Percentiles rank a stretch among this genome's conserved stretches.
phyloP scores from a whole-genome alignment of 257 asterid genomes.

The Osmanthus fragrans region DNA sequence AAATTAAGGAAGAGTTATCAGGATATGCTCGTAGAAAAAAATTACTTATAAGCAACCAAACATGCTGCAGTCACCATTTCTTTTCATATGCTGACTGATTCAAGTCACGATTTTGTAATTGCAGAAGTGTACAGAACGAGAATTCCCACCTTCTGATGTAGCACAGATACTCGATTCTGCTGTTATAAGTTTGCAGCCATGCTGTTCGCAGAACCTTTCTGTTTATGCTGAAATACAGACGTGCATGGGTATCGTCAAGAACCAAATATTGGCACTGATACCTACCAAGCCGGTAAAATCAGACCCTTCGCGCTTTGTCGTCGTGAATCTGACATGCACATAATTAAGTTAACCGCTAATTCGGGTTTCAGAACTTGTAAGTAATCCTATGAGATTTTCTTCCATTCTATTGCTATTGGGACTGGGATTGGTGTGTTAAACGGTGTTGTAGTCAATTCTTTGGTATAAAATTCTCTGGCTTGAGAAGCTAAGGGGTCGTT shows the following conservation, averaged over 20 bases:
- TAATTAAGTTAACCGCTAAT: conserved; percentile 27
- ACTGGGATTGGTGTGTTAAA: background rate
- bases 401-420: background rate
- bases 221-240: conserved; percentile 84
- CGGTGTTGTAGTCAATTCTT: conserved; percentile 13
- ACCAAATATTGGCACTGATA: conserved; percentile 73
- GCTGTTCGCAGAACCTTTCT: conserved; percentile 75
- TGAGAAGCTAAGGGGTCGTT: conserved; percentile 22
- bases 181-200: conserved; percentile 75
- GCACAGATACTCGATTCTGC: conserved; percentile 60
- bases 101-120: background rate
- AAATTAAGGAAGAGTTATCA: too few relatives aligned
- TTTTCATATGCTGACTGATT: background rate
- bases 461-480: background rate
- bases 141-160: conserved; percentile 4
- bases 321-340: conserved; percentile 22
- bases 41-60: too few relatives aligned
- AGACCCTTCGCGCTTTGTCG: background rate
- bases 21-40: background rate
- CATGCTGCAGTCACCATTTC: background rate
- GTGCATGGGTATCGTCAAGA: conserved; percentile 61
- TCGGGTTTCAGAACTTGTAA: background rate
- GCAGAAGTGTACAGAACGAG: background rate
- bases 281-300: conserved; percentile 49
- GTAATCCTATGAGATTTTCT: background rate